A percentile compares a stretch with the other conserved stretches of the same genome.
Conservation (phyloP, 768 basidiomycete species). For the Boletus insuetus region DNA sequence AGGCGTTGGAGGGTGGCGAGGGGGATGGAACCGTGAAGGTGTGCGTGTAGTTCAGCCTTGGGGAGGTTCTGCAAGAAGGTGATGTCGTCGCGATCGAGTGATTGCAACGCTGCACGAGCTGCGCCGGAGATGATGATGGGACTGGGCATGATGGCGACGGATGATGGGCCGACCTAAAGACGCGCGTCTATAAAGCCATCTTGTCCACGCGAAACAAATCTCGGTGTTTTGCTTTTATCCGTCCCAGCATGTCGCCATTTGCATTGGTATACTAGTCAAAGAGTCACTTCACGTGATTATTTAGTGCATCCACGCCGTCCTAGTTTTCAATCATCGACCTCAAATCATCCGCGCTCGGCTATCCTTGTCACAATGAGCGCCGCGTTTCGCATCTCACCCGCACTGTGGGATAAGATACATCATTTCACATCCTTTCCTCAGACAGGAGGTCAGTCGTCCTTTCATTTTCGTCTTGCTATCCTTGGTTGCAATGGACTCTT, state of each 20-base stretch:
- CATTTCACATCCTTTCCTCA: constrained; percentile 92
- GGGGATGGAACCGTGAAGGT: constrained; percentile 84
- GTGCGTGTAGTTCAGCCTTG: constrained; percentile 85
- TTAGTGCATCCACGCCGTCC: too few species aligned
- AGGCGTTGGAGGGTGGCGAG: constrained; percentile 59
- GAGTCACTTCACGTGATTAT: too few species aligned
- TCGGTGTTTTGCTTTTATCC: too few species aligned
- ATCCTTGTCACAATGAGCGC: constrained; percentile 32
- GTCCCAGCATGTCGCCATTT: too few species aligned
- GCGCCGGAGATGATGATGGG: constrained; percentile 23
- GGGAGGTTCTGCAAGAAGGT: constrained; percentile 61
- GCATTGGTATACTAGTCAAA: too few species aligned
- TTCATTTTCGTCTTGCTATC: neutral
- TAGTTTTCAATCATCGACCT: too few species aligned
- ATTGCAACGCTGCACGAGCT: constrained; percentile 49
- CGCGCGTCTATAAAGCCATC: too few species aligned
- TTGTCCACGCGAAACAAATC: too few species aligned
- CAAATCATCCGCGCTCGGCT: neutral
- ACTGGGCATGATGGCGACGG: neutral
- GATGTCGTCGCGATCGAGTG: constrained; percentile 50
- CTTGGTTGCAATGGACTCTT: too few species aligned
- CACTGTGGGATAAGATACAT: constrained; percentile 87
- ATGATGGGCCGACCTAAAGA: too few species aligned
- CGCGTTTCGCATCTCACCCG: constrained; percentile 67
- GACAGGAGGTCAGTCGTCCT: constrained; percentile 66